Percentiles rank a stretch among this genome's conserved stretches.
Evolutionary conservation across 2,329 filamentous ascomycete species (phyloP).

Genomic region (Ophiostoma perfectum): DNA sequence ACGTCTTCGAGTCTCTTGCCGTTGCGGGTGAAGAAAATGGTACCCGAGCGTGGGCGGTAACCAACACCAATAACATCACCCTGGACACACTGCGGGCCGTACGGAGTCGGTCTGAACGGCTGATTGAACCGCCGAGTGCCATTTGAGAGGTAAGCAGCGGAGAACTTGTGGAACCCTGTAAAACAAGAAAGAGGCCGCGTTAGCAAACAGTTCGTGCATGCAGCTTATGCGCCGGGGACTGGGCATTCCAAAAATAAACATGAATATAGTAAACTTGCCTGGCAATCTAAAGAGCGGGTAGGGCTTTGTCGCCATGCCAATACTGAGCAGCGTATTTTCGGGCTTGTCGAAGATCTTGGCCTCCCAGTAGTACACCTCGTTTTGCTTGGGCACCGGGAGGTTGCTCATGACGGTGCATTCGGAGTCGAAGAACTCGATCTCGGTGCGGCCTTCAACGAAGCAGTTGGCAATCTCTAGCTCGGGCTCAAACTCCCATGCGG

Average conservation of each 20-base stretch:
- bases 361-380: constrained; percentile 99
- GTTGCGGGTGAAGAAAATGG: constrained; percentile 96
- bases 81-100: constrained; percentile 80
- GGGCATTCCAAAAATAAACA: not conserved
- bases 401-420: constrained; percentile 98
- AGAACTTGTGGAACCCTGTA: constrained; percentile 75
- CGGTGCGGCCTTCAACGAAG: constrained; percentile 91
- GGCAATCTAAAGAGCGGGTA: constrained; percentile 92
- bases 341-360: constrained; percentile 98
- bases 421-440: constrained; percentile 98
- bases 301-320: constrained; percentile 93
- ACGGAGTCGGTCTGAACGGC: constrained; percentile 72
- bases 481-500: constrained; percentile 99
- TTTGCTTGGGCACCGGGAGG: constrained; percentile 93
- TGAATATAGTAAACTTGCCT: constrained; percentile 34
- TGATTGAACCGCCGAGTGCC: constrained; percentile 88
- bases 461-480: constrained; percentile 98
- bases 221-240: not conserved
- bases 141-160: constrained; percentile 82
- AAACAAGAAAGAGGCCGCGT: not conserved
- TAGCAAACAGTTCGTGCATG: not conserved
- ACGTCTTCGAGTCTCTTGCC: constrained; percentile 96
- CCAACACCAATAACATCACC: constrained; percentile 95
- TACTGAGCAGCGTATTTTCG: constrained; percentile 76
- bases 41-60: constrained; percentile 88